Evolutionary conservation across 2,329 filamentous ascomycete genomes (phyloP), one percentile per base, ranked within the genome.

Genomic region (Rhinocladiella mackenziei): DNA sequence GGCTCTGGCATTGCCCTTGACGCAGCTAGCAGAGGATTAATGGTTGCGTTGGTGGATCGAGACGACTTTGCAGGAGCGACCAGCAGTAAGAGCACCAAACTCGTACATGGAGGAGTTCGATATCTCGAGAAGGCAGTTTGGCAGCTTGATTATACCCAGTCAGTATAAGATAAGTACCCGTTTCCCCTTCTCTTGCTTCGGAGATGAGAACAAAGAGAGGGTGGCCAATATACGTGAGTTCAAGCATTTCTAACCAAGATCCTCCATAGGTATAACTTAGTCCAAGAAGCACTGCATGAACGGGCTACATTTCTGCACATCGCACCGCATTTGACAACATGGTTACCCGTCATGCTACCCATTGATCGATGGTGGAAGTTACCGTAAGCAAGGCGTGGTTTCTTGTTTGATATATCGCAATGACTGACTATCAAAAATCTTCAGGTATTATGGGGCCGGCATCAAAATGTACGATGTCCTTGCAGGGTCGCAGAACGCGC

Each of bases 61-160:
- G 86, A 91, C 63, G 86, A 92, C 66, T 92, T 91, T 63, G 83
- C 82, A 57, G 77, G 81, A 50, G 86, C 86, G 20, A 91, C 86
- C 28, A 89, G 84, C 70, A 87, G 83, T 65, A 91, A 91, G 72
- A 89, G 84, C 69, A 92, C 86, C 37, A 92, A 92, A 68, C 74
- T 92, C 40, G 86, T 92, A n/a, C 86, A 92, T 66, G 86, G 86
- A 55, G 86, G 86, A 60, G 86, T 92, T 48, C 78, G 86, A 55
- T 92, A 91, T 62, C 73, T 92, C 46, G 86, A 92, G 65, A 92
- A 92, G 72, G 86, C 86, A 42, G 80, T 92, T 37, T 88, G 82
- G 81, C 85, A 89, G 63, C 71, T 91, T 58, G 86, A 92, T 65
- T 89, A 89, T 64, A 82, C 81, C 56, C 86, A 92, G 75, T n/a